A percentile compares a stretch with the other conserved stretches of the same genome.
These are phyloP conservation scores for Xylaria sp. DNA, from an alignment of 2,329 filamentous ascomycete genomes.

Conservation along the genomic window DNA sequence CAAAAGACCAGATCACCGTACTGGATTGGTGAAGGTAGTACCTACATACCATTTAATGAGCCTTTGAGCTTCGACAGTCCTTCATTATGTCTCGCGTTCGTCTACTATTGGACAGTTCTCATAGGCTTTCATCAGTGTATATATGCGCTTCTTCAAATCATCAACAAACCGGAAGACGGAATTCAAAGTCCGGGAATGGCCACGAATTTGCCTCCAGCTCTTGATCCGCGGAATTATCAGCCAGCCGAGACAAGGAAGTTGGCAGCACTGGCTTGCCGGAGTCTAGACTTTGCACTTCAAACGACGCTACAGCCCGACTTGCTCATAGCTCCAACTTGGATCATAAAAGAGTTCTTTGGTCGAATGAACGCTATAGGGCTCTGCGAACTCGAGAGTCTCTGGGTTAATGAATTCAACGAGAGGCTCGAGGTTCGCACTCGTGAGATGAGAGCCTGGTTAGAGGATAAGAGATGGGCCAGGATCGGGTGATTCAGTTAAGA, in stretches of 20 bases:
- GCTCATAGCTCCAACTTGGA: constrained; percentile 38
- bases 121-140: constrained; percentile 57
- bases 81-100: constrained; percentile 52
- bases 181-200: constrained; percentile 46
- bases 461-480: constrained; percentile 38
- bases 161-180: constrained; percentile 53
- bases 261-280: constrained; percentile 57
- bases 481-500: constrained; percentile 35
- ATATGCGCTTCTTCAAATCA: constrained; percentile 50
- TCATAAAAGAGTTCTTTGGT: constrained; percentile 37
- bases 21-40: constrained; percentile 44
- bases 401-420: constrained; percentile 34
- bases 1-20: constrained; percentile 40
- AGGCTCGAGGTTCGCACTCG: constrained; percentile 32
- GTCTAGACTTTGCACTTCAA: constrained; percentile 54
- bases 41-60: constrained; percentile 51
- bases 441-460: constrained; percentile 33
- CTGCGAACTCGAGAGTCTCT: constrained; percentile 36
- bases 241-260: constrained; percentile 49
- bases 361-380: constrained; percentile 31
- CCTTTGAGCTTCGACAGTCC: constrained; percentile 53
- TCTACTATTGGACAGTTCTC: constrained; percentile 61
- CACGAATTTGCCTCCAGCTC: constrained; percentile 46
- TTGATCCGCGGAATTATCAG: constrained; percentile 51
- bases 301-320: constrained; percentile 44